Evolutionary conservation across 192 early-diverging fungal genomes (phyloP), one percentile per base, ranked within the genome.

Genomic region (Thamnidium elegans): DNA sequence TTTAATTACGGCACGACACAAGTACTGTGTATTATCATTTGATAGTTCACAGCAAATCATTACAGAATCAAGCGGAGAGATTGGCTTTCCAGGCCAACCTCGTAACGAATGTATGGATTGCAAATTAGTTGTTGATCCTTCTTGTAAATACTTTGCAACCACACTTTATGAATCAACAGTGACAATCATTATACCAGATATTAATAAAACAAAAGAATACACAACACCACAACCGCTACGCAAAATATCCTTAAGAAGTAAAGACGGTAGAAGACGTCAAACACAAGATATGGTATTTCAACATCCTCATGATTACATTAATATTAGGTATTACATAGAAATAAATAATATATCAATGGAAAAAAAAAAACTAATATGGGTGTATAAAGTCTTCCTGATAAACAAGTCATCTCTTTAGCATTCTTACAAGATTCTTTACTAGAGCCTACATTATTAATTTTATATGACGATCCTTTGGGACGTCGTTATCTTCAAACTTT

Each of bases 21-120:
- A 92, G 55, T 88, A 86, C 69, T 79, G 84, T 1, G 77, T 92
- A 72, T 96, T 6, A 80, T 82, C n/a, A 91, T 87, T 73, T 85
- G 89, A 63, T 64, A 77, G 1, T 46, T 61, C 63, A 36, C 55
- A 79, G 21, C 65, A 76, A 54, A 55, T 76, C 13, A 21, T 81
- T 6, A 93, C 93, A 0, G 91, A 92, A 71, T 73, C 82, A 36
- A 76, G 72, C 13, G 90, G 88, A 45, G 79, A 84, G 55, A 42
- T 69, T 20, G 43, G 53, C 7, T 54, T 58, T 10, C 65, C 65
- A 31, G 86, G 81, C 6, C 73, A 80, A 36, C 76, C 84, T 14
- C 61, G 79, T 1, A 85, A 85, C 0, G 67, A 73, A 10, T 23
- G 23, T 19, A 34, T 26, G 9, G 23, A 45, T 14, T 19, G 23